Evolutionary conservation across 2,329 filamentous ascomycete species (phyloP), one percentile per base, ranked within the genome.

Genomic region (Xylaria sp.): DNA sequence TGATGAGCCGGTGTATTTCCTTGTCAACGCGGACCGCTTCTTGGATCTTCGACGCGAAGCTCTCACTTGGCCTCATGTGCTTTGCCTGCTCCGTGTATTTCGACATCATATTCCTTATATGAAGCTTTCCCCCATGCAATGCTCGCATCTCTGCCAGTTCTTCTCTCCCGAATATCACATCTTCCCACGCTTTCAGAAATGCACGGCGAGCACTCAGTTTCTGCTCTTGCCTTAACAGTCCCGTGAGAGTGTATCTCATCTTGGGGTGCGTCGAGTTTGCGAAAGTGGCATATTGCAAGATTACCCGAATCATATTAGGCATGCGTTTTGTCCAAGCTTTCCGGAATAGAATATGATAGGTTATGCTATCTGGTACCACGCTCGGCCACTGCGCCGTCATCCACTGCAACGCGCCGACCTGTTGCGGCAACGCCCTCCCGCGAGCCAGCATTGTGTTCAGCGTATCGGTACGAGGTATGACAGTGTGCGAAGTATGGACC

Each of bases 391-490:
- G 57, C 8, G 45, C 24, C 19, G 48, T 46, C 22, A 69, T 51
- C 17, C 43, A 42, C 11, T 44, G 26, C 9, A 66, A 29, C 2
- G 51, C 22, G 1, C 5, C 44, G 13, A 66, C 45, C 22, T 61
- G 56, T 13, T 48, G 37, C 16, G 44, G 37, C 6, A 64, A 50
- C 2, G n/a, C 44, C 18, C 44, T 52, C 24, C 48, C 41, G 47
- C 70, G 67, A 9, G 59, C 64, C 7, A 70, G 52, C 50, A 70
- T 60, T 16, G 62, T 69, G 48, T 70, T 70, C 16, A 70, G 52
- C 16, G 67, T 64, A 50, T 61, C 56, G 2, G 42, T 48, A 37
- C 64, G 55, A 1, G 64, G 62, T 2, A 26, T 39, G n/a, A 49
- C 48, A 8, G 56, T 53, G 13, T 34, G 9, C 13, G 24, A 38